These are phyloP conservation scores for Tulasnella sp. DNA, from an alignment of 768 basidiomycete species.

Conservation along the genomic window DNA sequence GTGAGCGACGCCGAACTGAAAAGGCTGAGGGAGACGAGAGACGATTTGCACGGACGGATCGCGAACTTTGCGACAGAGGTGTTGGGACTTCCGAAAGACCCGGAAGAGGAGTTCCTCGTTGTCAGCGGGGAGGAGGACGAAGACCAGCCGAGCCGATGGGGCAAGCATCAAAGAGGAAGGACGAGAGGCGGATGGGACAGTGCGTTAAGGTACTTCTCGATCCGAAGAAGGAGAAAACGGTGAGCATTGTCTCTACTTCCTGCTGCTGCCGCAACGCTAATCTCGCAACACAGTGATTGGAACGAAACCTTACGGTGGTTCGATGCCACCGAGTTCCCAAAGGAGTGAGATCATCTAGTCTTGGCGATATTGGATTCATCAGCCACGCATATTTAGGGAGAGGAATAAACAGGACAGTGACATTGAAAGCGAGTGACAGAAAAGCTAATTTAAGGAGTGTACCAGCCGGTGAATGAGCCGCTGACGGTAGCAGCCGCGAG, in stretches of 20 bases:
- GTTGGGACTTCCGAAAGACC: conserved; percentile 54
- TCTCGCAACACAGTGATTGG: conserved; percentile 70
- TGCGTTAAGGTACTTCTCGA: conserved; percentile 63
- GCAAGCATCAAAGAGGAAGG: conserved; percentile 41
- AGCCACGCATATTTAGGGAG: background rate
- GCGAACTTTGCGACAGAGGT: conserved; percentile 48
- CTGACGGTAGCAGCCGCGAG: background rate
- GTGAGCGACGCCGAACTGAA: conserved; percentile 43
- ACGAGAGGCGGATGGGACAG: conserved; percentile 34
- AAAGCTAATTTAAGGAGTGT: conserved; percentile 32
- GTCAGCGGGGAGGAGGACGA: background rate
- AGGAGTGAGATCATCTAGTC: no score
- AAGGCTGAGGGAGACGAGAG: conserved; percentile 41
- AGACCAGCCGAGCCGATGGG: conserved; percentile 5
- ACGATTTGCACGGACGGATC: conserved; percentile 50
- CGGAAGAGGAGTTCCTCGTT: conserved; percentile 47
- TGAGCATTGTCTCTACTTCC: background rate
- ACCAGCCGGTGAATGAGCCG: background rate
- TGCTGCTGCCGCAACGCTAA: background rate
- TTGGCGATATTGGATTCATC: no score
- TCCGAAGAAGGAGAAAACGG: conserved; percentile 64
- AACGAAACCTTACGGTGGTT: conserved; percentile 75
- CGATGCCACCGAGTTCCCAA: conserved; percentile 72
- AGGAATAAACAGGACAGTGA: background rate
- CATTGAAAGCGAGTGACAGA: background rate